Conservation (phyloP, 305 asterid genomes). For the Rubia tinctorum region DNA sequence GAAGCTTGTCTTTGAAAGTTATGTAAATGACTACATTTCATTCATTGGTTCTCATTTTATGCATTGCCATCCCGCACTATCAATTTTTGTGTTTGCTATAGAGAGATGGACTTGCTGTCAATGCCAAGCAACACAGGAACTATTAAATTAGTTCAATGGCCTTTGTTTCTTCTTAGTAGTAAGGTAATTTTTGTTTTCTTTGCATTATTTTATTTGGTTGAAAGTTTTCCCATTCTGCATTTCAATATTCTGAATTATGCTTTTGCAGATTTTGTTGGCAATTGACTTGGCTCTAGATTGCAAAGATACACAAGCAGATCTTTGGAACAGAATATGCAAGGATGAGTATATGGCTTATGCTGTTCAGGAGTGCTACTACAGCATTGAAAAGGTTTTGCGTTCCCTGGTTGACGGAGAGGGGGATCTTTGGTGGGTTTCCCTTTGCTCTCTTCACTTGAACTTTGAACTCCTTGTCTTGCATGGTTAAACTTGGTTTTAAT, state of each 20-base stretch:
- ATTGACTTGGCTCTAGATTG: constrained; percentile 97
- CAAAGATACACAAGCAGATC: constrained; percentile 89
- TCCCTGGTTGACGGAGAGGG: constrained; percentile 98
- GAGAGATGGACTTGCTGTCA: constrained; percentile 98
- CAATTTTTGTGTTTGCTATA: constrained; percentile 23
- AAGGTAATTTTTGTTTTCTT: constrained; percentile 52
- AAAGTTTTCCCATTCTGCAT: constrained; percentile 15
- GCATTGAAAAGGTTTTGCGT: constrained; percentile 82
- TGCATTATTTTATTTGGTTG: constrained; percentile 16
- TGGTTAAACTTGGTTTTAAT: neutral
- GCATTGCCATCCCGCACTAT: neutral
- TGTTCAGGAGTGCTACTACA: constrained; percentile 92
- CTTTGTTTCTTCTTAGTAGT: constrained; percentile 95
- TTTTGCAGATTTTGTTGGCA: constrained; percentile 81
- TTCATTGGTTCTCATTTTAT: constrained; percentile 8
- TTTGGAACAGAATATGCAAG: constrained; percentile 86
- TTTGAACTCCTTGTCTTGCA: neutral
- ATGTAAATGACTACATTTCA: constrained; percentile 1
- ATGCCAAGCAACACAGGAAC: constrained; percentile 99
- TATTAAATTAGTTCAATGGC: constrained; percentile 94
- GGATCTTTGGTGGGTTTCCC: constrained; percentile 63
- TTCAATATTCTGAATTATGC: constrained; percentile 17
- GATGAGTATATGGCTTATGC: constrained; percentile 99
- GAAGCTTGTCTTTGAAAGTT: constrained; percentile 13
- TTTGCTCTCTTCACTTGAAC: neutral